phyloP scores from a whole-genome alignment of 306 rosid species.

The Glycyrrhiza uralensis region DNA sequence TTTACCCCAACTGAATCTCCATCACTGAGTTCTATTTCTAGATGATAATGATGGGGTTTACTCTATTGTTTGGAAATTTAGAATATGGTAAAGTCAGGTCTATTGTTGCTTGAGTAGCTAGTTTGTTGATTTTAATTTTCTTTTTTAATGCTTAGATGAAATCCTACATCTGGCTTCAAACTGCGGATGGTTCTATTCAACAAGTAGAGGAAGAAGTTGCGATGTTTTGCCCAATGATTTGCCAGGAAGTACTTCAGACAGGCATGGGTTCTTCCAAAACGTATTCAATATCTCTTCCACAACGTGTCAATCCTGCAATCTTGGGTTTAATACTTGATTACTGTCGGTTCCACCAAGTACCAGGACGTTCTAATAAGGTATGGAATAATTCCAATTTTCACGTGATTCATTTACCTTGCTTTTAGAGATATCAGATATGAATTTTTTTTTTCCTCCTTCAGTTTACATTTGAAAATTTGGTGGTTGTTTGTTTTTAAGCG shows the following conservation, averaged over 20 bases:
- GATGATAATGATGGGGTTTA: not conserved
- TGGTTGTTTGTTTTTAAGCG: not conserved
- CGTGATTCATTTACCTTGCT: not conserved
- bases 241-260: conserved; percentile 69
- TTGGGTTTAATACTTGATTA: conserved; percentile 83
- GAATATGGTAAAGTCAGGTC: not conserved
- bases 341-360: conserved; percentile 79
- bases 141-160: conserved; percentile 62
- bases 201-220: conserved; percentile 95
- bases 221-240: conserved; percentile 91
- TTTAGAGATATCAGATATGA: not conserved
- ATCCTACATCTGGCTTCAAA: conserved; percentile 87
- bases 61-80: not conserved
- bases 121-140: conserved; percentile 19
- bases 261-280: conserved; percentile 88
- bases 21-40: not conserved
- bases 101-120: not conserved
- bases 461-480: not conserved
- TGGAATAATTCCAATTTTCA: conserved; percentile 14
- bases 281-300: conserved; percentile 83
- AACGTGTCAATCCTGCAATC: conserved; percentile 71
- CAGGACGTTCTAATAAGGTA: conserved; percentile 86
- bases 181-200: conserved; percentile 82
- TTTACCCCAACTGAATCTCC: not conserved
- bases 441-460: not conserved